A percentile compares a stretch with the other conserved stretches of the same genome.
phyloP scores from a whole-genome alignment of 2,329 filamentous ascomycete species.

The Bisporella sp. region DNA sequence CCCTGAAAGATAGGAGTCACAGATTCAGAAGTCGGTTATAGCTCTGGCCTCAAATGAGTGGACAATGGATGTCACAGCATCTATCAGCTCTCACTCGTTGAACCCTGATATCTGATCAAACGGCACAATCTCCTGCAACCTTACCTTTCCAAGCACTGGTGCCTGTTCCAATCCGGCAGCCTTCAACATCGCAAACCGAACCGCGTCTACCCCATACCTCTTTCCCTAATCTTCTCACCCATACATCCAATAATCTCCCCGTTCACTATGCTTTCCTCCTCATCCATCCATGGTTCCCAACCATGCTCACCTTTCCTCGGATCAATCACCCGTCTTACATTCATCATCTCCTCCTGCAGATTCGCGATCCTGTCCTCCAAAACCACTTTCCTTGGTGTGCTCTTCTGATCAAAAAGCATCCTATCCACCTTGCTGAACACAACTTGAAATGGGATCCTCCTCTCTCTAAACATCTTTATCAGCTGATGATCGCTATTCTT shows the following conservation, averaged over 20 bases:
- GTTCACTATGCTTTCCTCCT: conserved; percentile 35
- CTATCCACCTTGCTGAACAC: conserved; percentile 62
- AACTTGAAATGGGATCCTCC: conserved; percentile 56
- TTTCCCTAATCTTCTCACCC: conserved; percentile 39
- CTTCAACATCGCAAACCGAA: conserved; percentile 57
- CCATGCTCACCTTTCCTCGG: conserved; percentile 12
- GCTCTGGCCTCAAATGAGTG: too few relatives aligned
- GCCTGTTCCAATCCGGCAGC: conserved; percentile 48
- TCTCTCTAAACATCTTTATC: conserved; percentile 45
- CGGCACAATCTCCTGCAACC: conserved; percentile 21
- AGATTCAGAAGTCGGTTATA: too few relatives aligned
- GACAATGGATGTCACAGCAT: too few relatives aligned
- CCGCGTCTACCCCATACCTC: conserved; percentile 51
- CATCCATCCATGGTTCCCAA: conserved; percentile 13
- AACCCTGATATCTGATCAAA: conserved; percentile 17
- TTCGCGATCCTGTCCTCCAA: conserved; percentile 27
- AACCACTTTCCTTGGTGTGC: conserved; percentile 25
- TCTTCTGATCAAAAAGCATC: conserved; percentile 33
- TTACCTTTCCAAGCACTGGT: background rate
- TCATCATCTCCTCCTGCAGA: conserved; percentile 33
- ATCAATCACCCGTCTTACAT: conserved; percentile 35
- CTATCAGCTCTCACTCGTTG: background rate
- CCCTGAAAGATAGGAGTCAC: too few relatives aligned
- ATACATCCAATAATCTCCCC: conserved; percentile 57
- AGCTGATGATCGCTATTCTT: conserved; percentile 54